phyloP scores from a whole-genome alignment of 2,329 filamentous ascomycete species.

The Didymella exigua region DNA sequence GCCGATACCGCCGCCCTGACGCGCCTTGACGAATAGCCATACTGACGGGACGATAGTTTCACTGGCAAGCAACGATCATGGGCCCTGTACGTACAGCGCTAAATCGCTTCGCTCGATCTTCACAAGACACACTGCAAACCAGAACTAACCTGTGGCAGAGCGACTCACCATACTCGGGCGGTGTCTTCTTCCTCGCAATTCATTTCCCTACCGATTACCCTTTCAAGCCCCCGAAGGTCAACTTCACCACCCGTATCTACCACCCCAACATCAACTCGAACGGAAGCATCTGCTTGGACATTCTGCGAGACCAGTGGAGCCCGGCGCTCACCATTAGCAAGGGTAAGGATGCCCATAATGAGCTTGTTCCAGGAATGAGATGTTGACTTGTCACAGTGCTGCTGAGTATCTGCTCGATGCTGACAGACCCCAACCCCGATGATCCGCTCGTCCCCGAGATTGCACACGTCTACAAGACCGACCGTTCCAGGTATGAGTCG shows the following conservation, averaged over 20 bases:
- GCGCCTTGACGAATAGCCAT: slow-evolving; percentile 25
- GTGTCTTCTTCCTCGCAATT: slow-evolving; percentile 98
- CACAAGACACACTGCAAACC: slow-evolving; percentile 1
- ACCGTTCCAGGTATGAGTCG: slow-evolving; percentile 92
- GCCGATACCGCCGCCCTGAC: slow-evolving; percentile 20
- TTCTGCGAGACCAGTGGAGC: slow-evolving; percentile 98
- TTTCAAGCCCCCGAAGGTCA: slow-evolving; percentile 99
- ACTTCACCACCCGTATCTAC: slow-evolving; percentile 99
- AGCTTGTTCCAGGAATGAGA: not conserved
- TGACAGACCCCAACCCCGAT: slow-evolving; percentile 98
- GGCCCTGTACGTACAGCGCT: slow-evolving; percentile 76
- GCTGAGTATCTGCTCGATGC: slow-evolving; percentile 98
- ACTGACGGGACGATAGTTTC: slow-evolving; percentile 70
- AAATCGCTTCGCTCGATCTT: not conserved
- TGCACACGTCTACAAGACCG: slow-evolving; percentile 99
- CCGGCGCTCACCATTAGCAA: slow-evolving; percentile 98
- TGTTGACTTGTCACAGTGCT: slow-evolving; percentile 67
- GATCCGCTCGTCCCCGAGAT: slow-evolving; percentile 99
- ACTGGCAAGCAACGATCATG: slow-evolving; percentile 99
- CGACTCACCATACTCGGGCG: slow-evolving; percentile 96
- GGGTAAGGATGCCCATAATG: slow-evolving; percentile 62
- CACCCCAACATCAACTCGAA: slow-evolving; percentile 99
- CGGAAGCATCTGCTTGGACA: slow-evolving; percentile 98
- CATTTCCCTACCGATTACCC: slow-evolving; percentile 99
- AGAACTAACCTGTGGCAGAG: slow-evolving; percentile 61